Evolutionary conservation across 2,329 filamentous ascomycete species (phyloP), one percentile per base, ranked within the genome.

Genomic region (Nemania sp.): DNA sequence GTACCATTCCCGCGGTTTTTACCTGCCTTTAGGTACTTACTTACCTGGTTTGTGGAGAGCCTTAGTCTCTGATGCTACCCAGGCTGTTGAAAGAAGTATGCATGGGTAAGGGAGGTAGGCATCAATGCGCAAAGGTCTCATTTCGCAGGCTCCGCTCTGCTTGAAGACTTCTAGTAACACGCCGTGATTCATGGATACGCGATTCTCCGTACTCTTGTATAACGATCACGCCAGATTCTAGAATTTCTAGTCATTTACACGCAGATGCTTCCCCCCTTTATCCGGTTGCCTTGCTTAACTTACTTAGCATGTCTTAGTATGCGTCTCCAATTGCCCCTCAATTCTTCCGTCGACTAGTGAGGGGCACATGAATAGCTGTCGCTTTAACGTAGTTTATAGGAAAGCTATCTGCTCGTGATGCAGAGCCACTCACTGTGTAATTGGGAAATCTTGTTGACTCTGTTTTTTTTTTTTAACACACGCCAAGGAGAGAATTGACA

Each of bases 301-400:
- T 31, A 31, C 9, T 14, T 9, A 42, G 2, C 11, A 26, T 54
- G 45, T 34, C 11, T n/a, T 47, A 19, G 28, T 31, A 23, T 42
- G 24, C 23, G 57, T 60, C 51, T 51, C 62, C 58, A 62, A 61
- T 51, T 70, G 61, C 68, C 69, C 70, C 68, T 70, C 70, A 72
- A 70, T 72, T 71, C 61, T 67, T 72, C 69, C 70, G 68, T 68
- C 58, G 48, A 61, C 49, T 61, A 54, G 42, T 52, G 53, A 54
- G 59, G 53, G 56, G 43, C 14, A 36, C 52, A 46, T 52, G 48
- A 47, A 5, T 8, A 36, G 33, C 14, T 61, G 61, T 54, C 36
- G n/a, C 59, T 40, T 56, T 43, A 12, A 39, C 33, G 31, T 52
- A 51, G 49, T 45, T 47, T 54, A 51, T 42, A 36, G 45, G 30